Conservation (phyloP, 108 stramenopile genomes). For the Cyclotella distinguenda region DNA sequence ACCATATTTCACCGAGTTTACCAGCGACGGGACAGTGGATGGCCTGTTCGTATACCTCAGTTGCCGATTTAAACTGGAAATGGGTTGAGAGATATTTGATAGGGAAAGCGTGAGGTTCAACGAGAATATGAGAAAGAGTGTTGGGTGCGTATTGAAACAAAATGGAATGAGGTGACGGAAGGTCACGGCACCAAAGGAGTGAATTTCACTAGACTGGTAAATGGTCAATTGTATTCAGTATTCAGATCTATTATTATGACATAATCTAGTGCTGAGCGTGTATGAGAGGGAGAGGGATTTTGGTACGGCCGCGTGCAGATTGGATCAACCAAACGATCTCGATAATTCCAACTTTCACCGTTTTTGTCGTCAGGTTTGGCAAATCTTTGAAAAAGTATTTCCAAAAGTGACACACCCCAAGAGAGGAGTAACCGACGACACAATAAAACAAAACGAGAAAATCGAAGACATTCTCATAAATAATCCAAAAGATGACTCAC, state of each 20-base stretch:
- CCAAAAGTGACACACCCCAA: too few species aligned
- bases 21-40: conserved; percentile 68
- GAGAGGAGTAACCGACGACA: too few species aligned
- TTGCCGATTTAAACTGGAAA: conserved; percentile 72
- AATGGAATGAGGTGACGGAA: neutral
- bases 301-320: neutral
- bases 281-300: neutral
- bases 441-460: too few species aligned
- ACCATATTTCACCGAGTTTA: conserved; percentile 64
- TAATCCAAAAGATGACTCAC: conserved; percentile 24
- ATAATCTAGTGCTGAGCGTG: conserved; percentile 9
- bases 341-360: too few species aligned
- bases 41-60: conserved; percentile 84
- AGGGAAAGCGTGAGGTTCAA: neutral
- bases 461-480: too few species aligned
- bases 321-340: too few species aligned
- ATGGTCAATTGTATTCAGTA: neutral
- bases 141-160: neutral
- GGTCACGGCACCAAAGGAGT: neutral
- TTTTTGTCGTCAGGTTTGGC: neutral
- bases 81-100: neutral
- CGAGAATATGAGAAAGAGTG: neutral
- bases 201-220: neutral
- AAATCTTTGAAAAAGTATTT: too few species aligned
- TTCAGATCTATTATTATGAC: conserved; percentile 24